A percentile compares a stretch with the other conserved stretches of the same genome.
phyloP scores from a whole-genome alignment of 352 stramenopile genomes.

The Phytophthora niederhauseri region DNA sequence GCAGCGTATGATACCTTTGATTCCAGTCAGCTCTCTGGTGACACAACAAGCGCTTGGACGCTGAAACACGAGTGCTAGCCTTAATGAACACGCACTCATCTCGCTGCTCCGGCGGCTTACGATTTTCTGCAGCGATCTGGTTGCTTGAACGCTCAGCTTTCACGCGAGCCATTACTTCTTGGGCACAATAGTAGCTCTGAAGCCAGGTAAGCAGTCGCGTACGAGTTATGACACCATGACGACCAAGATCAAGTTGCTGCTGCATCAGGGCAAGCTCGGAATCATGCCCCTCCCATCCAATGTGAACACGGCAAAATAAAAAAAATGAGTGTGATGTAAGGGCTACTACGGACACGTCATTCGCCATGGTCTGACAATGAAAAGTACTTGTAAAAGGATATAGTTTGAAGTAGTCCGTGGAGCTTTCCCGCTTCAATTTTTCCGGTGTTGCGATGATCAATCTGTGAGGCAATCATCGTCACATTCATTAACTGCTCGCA shows the following conservation, averaged over 20 bases:
- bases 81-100: conserved; percentile 6
- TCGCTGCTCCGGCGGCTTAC: conserved; percentile 2
- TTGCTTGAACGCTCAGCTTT: conserved; percentile 27
- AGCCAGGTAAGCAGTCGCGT: conserved; percentile 50
- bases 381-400: conserved; percentile 48
- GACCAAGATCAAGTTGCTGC: conserved; percentile 56
- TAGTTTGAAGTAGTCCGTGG: conserved; percentile 50
- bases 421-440: conserved; percentile 56
- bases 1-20: conserved; percentile 24
- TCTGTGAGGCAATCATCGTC: conserved; percentile 24
- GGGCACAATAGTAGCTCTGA: conserved; percentile 41
- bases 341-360: conserved; percentile 12
- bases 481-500: neutral
- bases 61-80: conserved; percentile 15
- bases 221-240: conserved; percentile 45
- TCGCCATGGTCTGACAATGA: neutral
- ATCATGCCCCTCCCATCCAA: conserved; percentile 56
- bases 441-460: conserved; percentile 46
- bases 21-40: conserved; percentile 34
- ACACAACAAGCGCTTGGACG: conserved; percentile 15
- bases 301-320: conserved; percentile 26
- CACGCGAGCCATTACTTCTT: conserved; percentile 36
- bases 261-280: conserved; percentile 51
- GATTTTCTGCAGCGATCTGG: conserved; percentile 20
- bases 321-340: conserved; percentile 26